Base-by-base conservation (phyloP, 1,284 basidiomycete genomes). In the Coniferiporia sulphurascens region DNA sequence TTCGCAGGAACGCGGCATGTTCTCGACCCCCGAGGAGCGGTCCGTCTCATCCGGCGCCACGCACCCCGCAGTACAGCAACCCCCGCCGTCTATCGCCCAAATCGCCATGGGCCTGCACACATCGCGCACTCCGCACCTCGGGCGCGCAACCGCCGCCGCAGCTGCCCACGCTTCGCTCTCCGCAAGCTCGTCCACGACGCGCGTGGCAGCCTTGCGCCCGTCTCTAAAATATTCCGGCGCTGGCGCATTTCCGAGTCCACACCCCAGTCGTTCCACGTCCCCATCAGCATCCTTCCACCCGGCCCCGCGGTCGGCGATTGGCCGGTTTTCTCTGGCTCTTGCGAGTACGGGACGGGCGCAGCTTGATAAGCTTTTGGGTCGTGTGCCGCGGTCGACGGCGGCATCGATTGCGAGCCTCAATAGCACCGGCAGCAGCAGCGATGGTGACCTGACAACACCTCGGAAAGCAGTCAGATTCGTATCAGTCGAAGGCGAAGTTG, bases 81-180 rank as follows among this genome's bases (percentile, higher is more conserved):
- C 48, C 32, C 61, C 61, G 15, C 61, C 61, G 10, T 54, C 57
- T 12, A 62, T 62, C 35, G 52, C 52, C 19, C 61, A 62, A 44
- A 62, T 62, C 34, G 61, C 61, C 8, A 62, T 62, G 61, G 61
- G 61, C 32, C 53, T 62, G 17, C 61, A 62, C 51, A 56, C 49
- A 17, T 62, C 61, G 13, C 58, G 61, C 12, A 62, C 61, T 36
- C 61, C 61, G n/a, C 54, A 62, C 38, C 52, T 62, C 12, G 57
- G 61, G 9, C 61, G 56, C 27, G 19, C 60, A 5, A 50, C 48
- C 34, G 51, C 49, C 2, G 44, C 35, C 13, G 35, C 53, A 46
- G 19, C 21, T 21, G 13, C 38, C 53, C 15, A 46, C 53, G 8
- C 13, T 35, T 7, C 51, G 19, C 9, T 45, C 60, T 12, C 56